These are phyloP conservation scores for Fusarium nanum DNA, from an alignment of 2,329 filamentous ascomycete genomes.

Conservation along the genomic window DNA sequence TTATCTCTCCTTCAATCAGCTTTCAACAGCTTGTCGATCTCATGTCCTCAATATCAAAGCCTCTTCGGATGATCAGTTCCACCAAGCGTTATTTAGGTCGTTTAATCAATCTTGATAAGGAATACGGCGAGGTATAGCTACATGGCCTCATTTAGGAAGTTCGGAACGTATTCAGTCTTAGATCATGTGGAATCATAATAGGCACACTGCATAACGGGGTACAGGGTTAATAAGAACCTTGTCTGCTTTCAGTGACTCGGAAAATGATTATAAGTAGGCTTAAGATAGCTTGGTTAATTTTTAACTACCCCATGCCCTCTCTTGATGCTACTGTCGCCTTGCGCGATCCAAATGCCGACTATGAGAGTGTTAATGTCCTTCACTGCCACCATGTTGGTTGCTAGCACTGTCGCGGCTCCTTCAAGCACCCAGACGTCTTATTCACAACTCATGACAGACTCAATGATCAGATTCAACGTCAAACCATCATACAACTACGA, in stretches of 20 bases:
- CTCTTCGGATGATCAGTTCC: background rate
- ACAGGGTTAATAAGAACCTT: background rate
- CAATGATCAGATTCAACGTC: conserved; percentile 58
- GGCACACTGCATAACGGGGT: background rate
- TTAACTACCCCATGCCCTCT: background rate
- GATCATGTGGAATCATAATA: background rate
- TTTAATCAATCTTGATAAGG: background rate
- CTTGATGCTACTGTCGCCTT: background rate
- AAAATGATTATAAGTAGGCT: background rate
- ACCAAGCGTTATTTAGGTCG: background rate
- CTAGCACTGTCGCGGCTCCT: background rate
- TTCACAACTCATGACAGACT: conserved; percentile 57
- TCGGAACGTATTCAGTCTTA: background rate
- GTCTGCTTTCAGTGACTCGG: background rate
- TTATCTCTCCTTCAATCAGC: background rate
- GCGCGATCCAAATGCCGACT: background rate
- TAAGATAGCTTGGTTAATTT: background rate
- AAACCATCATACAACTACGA: conserved; percentile 56
- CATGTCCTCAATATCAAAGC: background rate
- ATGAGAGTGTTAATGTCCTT: background rate
- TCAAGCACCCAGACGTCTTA: conserved; percentile 34
- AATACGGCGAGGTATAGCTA: background rate
- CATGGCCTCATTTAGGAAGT: background rate
- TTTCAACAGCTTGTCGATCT: background rate
- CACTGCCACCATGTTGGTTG: background rate